Evolutionary conservation across 2,329 filamentous ascomycete genomes (phyloP), one percentile per base, ranked within the genome.

Genomic region (Epichloe hybrida): DNA sequence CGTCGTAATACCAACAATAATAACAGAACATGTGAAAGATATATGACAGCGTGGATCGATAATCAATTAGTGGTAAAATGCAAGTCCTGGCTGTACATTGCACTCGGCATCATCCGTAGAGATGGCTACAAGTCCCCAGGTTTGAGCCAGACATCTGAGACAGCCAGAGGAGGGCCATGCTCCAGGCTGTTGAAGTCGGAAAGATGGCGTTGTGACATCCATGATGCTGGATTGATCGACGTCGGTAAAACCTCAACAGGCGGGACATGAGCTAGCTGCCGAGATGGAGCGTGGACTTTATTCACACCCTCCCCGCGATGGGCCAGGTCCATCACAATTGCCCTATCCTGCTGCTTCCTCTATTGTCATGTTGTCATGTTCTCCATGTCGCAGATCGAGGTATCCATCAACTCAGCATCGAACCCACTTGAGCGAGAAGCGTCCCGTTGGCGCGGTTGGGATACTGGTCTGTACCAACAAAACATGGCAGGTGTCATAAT

Each of bases 201-300:
- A 9, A 41, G 21, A 36, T 12, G 27, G 48, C 48, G 31, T 36
- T 23, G 48, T 34, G 20, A 21, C 34, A 44, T 3, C 55, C 53
- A 44, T 37, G 35, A 45, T 48, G 48, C 48, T 52, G 52, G 55
- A 49, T 52, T 53, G 53, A 52, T 55, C 50, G 51, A 50, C 53
- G 46, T 46, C 46, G 48, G 48, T 34, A 38, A 34, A 50, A 31
- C 49, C 48, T 50, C 44, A 46, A 50, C 23, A 5, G 35, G 48
- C 37, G 35, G 36, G 44, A 52, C 46, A 48, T 23, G 17, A 37
- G 31, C 27, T 48, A 48, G 45, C 21, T 45, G 45, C 50, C 40
- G 40, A 44, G 48, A 44, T 20, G 41, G 27, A 23, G 38, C 36
- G 15, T 44, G n/a, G 5, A 44, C 27, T 15, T 34, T 44, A 13